These are phyloP conservation scores for Pseudozyma sp. DNA, from an alignment of 1,284 basidiomycete genomes.

Conservation along the genomic window DNA sequence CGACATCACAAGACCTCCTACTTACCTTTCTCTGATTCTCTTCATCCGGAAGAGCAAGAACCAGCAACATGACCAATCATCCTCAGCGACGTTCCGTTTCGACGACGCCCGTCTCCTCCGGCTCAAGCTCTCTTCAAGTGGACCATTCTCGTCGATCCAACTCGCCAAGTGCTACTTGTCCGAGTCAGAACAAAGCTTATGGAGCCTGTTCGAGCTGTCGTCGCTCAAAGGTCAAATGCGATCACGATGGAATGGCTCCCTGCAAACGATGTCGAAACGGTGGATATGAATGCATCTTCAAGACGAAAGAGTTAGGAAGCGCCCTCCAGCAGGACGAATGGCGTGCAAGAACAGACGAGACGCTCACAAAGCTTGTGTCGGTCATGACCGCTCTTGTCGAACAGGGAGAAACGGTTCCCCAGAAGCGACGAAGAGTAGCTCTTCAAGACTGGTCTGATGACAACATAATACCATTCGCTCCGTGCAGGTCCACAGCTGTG, in stretches of 20 bases:
- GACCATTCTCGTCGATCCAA: not conserved
- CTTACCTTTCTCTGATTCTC: no score
- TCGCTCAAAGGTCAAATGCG: slow-evolving; percentile 35
- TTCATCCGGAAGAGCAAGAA: no score
- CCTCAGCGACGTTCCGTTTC: slow-evolving; percentile 7
- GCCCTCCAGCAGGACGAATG: slow-evolving; percentile 26
- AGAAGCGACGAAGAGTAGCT: slow-evolving; percentile 1
- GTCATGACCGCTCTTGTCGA: slow-evolving; percentile 24
- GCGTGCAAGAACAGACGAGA: slow-evolving; percentile 36
- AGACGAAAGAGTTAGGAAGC: slow-evolving; percentile 22
- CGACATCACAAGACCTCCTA: no score
- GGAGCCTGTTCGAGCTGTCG: slow-evolving; percentile 37
- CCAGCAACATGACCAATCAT: slow-evolving; percentile 11
- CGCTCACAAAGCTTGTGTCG: slow-evolving; percentile 28
- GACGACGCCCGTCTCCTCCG: slow-evolving; percentile 3
- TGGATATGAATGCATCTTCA: slow-evolving; percentile 34
- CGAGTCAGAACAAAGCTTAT: slow-evolving; percentile 5
- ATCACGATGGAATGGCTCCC: slow-evolving; percentile 26
- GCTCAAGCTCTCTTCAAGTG: not conserved
- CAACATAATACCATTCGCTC: no score
- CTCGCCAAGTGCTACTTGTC: not conserved
- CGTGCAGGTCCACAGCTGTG: not conserved
- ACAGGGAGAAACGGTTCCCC: slow-evolving; percentile 1
- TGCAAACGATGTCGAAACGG: slow-evolving; percentile 34
- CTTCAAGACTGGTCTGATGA: not conserved